phyloP scores from a whole-genome alignment of 2,329 filamentous ascomycete species.

The Apiospora rasikravindrae region DNA sequence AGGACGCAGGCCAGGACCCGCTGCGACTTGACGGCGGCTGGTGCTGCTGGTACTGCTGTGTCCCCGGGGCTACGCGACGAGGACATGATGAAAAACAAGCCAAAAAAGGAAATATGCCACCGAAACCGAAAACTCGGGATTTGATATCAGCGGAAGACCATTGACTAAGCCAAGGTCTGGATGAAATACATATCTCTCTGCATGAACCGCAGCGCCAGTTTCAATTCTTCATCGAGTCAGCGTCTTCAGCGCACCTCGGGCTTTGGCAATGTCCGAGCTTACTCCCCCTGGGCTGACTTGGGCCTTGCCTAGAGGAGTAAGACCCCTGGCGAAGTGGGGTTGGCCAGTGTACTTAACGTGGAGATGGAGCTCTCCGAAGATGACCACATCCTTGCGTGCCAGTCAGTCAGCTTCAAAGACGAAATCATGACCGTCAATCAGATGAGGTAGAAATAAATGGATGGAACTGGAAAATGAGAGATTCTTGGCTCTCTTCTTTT shows the following conservation, averaged over 20 bases:
- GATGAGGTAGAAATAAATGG: background rate
- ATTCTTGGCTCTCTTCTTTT: background rate
- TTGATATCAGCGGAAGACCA: background rate
- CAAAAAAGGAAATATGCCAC: background rate
- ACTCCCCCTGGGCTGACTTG: background rate
- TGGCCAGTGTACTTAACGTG: background rate
- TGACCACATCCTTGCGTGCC: background rate
- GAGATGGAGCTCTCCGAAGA: background rate
- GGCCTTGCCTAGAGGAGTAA: background rate
- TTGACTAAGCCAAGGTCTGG: background rate
- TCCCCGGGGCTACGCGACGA: background rate
- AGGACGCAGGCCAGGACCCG: conserved; percentile 53
- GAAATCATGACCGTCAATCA: background rate
- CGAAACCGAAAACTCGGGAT: background rate
- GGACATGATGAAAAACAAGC: background rate
- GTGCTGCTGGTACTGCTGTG: background rate
- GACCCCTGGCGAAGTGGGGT: background rate
- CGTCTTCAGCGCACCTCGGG: background rate
- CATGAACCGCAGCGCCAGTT: background rate
- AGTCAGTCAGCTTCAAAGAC: background rate
- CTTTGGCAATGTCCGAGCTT: conserved; percentile 14
- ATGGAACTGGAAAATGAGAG: background rate
- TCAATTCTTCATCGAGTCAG: background rate
- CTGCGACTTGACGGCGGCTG: background rate
- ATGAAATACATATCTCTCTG: conserved; percentile 5